phyloP scores from a whole-genome alignment of 345 rosid genomes.

The Lenwebbia sp. region DNA sequence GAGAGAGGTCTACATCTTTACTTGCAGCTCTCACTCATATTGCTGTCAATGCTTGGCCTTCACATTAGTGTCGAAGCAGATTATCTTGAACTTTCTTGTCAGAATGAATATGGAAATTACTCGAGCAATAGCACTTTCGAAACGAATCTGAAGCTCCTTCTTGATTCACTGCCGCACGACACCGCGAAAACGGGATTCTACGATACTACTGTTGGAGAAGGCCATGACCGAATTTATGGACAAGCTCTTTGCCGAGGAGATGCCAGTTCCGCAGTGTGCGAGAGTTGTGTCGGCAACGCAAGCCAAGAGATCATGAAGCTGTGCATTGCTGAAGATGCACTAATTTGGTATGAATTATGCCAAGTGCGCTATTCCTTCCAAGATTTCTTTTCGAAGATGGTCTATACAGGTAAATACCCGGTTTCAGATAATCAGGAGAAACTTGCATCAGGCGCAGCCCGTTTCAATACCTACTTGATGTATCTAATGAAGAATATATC shows the following conservation, averaged over 20 bases:
- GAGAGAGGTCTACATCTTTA: neutral
- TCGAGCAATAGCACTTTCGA: neutral
- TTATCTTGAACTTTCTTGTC: neutral
- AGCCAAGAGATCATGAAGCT: neutral
- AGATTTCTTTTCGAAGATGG: neutral
- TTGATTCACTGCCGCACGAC: neutral
- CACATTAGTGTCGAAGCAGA: neutral
- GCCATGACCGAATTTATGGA: slow-evolving; percentile 6
- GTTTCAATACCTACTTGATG: neutral
- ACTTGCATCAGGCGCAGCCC: neutral
- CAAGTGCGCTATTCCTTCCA: slow-evolving; percentile 21
- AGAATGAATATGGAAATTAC: neutral
- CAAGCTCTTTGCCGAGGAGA: slow-evolving; percentile 27
- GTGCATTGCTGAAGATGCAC: slow-evolving; percentile 5
- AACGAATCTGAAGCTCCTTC: slow-evolving; percentile 8
- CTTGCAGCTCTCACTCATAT: neutral
- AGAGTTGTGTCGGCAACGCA: slow-evolving; percentile 14
- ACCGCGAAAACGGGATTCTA: slow-evolving; percentile 13
- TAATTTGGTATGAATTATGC: slow-evolving; percentile 23
- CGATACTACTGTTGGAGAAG: slow-evolving; percentile 1
- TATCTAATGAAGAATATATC: slow-evolving; percentile 13
- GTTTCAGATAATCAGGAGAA: neutral
- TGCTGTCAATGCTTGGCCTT: neutral
- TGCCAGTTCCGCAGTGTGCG: slow-evolving; percentile 4
- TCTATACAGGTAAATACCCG: slow-evolving; percentile 17